phyloP scores from a whole-genome alignment of 441 rosid genomes.

The Corymbia calophylla region DNA sequence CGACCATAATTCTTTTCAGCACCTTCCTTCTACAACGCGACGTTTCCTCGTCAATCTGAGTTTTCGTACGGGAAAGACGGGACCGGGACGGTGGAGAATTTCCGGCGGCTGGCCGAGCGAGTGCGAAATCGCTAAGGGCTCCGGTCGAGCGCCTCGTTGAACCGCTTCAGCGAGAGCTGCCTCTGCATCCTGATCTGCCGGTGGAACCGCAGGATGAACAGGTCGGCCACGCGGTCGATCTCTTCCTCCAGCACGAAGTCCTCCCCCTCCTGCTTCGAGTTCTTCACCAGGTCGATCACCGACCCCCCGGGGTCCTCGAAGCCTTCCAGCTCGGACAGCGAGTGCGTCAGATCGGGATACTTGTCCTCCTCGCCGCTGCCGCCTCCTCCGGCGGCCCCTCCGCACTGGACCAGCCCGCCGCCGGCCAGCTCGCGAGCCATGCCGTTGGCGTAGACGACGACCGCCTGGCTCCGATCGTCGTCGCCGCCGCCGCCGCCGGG shows the following conservation, averaged over 20 bases:
- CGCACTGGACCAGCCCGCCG: background rate
- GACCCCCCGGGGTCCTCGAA: constrained; percentile 1
- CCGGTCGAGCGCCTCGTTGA: background rate
- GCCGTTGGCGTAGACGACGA: background rate
- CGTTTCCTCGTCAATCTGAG: background rate
- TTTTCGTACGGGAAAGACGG: background rate
- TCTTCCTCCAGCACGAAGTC: constrained; percentile 13
- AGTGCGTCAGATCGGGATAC: background rate
- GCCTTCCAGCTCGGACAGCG: constrained; percentile 2
- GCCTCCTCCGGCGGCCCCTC: background rate
- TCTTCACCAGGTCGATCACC: constrained; percentile 4
- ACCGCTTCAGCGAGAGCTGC: constrained; percentile 1
- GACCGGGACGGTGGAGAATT: background rate
- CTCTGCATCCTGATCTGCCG: constrained; percentile 12
- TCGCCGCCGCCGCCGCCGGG: background rate
- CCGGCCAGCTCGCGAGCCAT: background rate
- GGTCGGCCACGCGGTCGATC: constrained; percentile 10
- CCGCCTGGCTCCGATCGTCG: background rate
- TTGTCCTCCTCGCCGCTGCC: background rate
- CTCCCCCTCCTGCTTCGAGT: constrained; percentile 3
- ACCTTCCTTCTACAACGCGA: background rate
- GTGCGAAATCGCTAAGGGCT: background rate
- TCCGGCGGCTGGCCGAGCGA: background rate
- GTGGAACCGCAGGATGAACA: constrained; percentile 8
- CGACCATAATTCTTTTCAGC: background rate